Evolutionary conservation across 768 basidiomycete genomes (phyloP).

Genomic region (Mycena leptocephala): DNA sequence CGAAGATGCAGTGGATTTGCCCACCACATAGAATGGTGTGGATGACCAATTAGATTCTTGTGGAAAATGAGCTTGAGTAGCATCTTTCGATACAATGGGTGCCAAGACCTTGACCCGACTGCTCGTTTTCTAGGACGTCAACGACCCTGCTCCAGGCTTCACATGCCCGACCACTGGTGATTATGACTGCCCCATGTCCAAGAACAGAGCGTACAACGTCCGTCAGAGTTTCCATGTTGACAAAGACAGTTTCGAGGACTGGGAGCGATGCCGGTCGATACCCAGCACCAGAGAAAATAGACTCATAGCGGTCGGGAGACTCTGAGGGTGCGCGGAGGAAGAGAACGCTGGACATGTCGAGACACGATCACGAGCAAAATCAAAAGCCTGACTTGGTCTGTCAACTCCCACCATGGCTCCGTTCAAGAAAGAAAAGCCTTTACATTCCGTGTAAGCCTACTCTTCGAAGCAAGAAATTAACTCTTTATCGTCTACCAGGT

Average conservation of each 20-base stretch:
- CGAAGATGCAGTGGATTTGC: conserved; percentile 71
- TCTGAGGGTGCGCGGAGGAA: conserved; percentile 59
- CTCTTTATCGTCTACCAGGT: conserved; percentile 44
- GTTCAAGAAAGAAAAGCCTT: conserved; percentile 83
- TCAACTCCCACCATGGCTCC: conserved; percentile 55
- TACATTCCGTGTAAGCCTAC: conserved; percentile 77
- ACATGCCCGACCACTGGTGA: conserved; percentile 86
- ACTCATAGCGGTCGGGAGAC: conserved; percentile 73
- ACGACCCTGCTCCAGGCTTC: conserved; percentile 78
- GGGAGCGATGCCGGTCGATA: conserved; percentile 76
- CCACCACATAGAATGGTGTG: conserved; percentile 87
- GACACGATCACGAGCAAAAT: too few relatives aligned
- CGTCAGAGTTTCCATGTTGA: conserved; percentile 64
- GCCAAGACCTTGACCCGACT: conserved; percentile 11
- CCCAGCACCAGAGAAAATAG: conserved; percentile 60
- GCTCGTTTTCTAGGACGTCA: conserved; percentile 27
- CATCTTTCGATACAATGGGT: neutral
- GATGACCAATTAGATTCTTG: conserved; percentile 64
- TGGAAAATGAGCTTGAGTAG: conserved; percentile 9
- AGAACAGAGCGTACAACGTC: conserved; percentile 60
- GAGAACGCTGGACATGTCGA: conserved; percentile 61
- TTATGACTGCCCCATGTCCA: conserved; percentile 71
- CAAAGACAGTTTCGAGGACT: conserved; percentile 78
- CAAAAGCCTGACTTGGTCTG: too few relatives aligned
- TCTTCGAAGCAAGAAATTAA: neutral